Evolutionary conservation across 2,329 filamentous ascomycete genomes (phyloP).

Genomic region (Aspergillus sp.): DNA sequence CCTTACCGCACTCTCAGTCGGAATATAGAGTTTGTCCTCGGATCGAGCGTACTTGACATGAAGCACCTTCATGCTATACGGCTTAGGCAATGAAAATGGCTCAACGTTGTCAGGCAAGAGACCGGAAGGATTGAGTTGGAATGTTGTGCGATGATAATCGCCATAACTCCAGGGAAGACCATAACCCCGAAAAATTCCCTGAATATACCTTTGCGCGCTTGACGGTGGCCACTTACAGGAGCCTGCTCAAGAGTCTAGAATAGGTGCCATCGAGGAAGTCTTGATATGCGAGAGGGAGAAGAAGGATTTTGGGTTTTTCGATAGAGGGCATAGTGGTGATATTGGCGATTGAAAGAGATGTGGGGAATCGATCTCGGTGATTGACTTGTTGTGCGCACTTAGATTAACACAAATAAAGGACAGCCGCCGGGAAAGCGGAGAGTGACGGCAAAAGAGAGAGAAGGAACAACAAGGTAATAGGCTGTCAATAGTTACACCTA

Average conservation of each 20-base stretch:
- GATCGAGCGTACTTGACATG: constrained; percentile 27
- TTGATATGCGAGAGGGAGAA: constrained; percentile 11
- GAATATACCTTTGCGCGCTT: constrained; percentile 1
- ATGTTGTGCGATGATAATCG: constrained; percentile 10
- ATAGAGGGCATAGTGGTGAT: constrained; percentile 1
- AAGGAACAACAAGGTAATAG: no score
- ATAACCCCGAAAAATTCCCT: constrained; percentile 13
- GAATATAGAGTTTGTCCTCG: constrained; percentile 31
- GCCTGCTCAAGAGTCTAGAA: background rate
- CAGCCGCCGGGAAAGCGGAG: no score
- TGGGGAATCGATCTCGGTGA: no score
- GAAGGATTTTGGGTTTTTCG: constrained; percentile 12
- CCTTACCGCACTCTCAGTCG: constrained; percentile 1
- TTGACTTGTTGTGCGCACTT: no score
- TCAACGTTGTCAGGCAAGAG: constrained; percentile 7
- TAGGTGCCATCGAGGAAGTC: constrained; percentile 8
- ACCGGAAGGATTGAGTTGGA: constrained; percentile 8
- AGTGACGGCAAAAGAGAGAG: no score
- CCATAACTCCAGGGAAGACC: constrained; percentile 15
- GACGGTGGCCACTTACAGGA: background rate
- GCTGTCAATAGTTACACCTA: no score
- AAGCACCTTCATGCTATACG: constrained; percentile 33
- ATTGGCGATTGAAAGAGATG: no score
- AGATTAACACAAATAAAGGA: no score
- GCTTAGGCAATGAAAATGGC: constrained; percentile 18